Base-by-base conservation (phyloP, 2,329 filamentous ascomycete genomes). In the Botrytis aclada region DNA sequence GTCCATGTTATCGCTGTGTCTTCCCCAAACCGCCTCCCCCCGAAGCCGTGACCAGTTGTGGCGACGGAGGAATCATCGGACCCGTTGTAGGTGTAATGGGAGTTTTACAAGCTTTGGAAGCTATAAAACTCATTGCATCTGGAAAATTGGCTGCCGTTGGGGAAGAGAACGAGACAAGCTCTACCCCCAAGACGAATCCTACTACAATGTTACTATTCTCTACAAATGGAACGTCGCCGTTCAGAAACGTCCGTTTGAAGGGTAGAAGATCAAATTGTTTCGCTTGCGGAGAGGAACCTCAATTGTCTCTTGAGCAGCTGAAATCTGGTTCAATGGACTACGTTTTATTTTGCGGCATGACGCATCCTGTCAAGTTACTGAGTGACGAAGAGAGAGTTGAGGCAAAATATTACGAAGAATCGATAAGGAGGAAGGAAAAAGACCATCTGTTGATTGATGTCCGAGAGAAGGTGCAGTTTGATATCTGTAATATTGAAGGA, bases 21-120 rank as follows among this genome's bases (percentile, higher is more conserved):
- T 99, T 97, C 78, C 95, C 94, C 0, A 91, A 88, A 54, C 95
- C 96, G 0, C 95, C 96, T 0, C 94, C 95, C 0, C 88, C 93
- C 0, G 92, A 93, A 60, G 94, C 89, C 72, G 91, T 98, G 0
- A 86, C 93, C 1, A 94, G 91, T 74, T 99, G 96, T 79, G 94
- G 95, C 58, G 96, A 99, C 81, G 95, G 95, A 16, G 96, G 96
- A 0, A 94, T 99, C 14, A 79, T 99, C 1, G 96, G 96, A 0
- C 95, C 96, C 0, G 94, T 98, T 0, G 96, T 99, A 0, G 96
- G 96, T 0, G 87, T 90, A 0, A 98, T 99, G 93, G 96, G 96
- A 12, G 90, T 97, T 0, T 83, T 98, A 72, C 96, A 98, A 83
- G 95, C 96, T 0, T 84, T 97, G 1, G 94, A 98, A 83, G 90